Conservation (phyloP, 257 asterid genomes). For the Eustoma russellianum region DNA sequence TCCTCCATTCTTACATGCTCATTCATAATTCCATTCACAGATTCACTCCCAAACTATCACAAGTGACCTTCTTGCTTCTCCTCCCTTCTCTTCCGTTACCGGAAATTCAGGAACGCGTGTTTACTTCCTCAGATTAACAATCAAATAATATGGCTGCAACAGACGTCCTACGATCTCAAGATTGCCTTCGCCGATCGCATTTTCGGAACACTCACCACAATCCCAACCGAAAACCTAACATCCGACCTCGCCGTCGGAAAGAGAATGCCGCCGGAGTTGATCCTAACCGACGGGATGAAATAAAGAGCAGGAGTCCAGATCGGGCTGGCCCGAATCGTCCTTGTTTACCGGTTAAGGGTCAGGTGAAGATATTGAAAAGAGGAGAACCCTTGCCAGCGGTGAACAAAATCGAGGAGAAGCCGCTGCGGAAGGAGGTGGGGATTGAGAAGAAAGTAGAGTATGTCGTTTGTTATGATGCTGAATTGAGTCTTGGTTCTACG, state of each 20-base stretch:
- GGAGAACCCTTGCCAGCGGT: conserved; percentile 15
- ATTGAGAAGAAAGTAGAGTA: background rate
- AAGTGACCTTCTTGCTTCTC: no score
- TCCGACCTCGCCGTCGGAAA: conserved; percentile 11
- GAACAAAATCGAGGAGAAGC: background rate
- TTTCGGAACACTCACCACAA: background rate
- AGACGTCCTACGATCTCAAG: conserved; percentile 7
- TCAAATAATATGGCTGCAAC: background rate
- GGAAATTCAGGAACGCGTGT: no score
- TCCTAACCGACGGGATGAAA: conserved; percentile 7
- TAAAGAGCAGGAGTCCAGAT: conserved; percentile 1
- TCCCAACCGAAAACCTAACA: background rate
- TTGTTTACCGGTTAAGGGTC: conserved; percentile 16
- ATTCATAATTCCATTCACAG: no score
- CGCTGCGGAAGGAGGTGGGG: background rate
- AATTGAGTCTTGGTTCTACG: background rate
- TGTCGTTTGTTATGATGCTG: conserved; percentile 5
- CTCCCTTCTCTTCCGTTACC: no score
- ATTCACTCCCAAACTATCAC: no score
- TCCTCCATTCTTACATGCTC: no score
- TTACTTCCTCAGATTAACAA: no score
- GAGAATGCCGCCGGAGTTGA: conserved; percentile 8
- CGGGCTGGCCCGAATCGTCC: conserved; percentile 3
- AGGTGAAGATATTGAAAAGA: conserved; percentile 26
- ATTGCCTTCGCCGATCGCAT: conserved; percentile 4